Conservation (phyloP, 495 filamentous ascomycete genomes). For the Penicillium flavigenum region DNA sequence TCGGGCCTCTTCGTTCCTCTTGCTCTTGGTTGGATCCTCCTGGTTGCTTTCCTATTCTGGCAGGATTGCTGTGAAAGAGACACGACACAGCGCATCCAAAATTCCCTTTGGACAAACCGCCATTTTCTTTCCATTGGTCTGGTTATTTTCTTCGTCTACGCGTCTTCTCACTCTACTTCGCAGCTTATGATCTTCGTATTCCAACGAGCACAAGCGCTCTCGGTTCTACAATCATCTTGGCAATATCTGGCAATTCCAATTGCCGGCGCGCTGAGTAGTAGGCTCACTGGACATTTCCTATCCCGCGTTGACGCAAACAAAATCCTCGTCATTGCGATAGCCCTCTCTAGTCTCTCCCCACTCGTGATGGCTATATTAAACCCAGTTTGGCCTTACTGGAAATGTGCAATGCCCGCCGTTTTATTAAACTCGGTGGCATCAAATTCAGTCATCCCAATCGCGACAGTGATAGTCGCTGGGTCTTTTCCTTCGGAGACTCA, state of each 20-base stretch:
- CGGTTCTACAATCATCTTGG: constrained; percentile 39
- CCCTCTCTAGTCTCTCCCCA: constrained; percentile 20
- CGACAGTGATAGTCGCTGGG: constrained; percentile 49
- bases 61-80: constrained; percentile 43
- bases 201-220: constrained; percentile 48
- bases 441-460: constrained; percentile 53
- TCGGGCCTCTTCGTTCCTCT: constrained; percentile 39
- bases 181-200: constrained; percentile 52
- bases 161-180: constrained; percentile 49
- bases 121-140: constrained; percentile 51
- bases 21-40: constrained; percentile 37
- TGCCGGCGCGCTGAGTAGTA: constrained; percentile 23
- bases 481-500: constrained; percentile 26
- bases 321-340: constrained; percentile 20
- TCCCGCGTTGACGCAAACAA: constrained; percentile 21
- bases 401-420: constrained; percentile 24
- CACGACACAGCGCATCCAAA: constrained; percentile 45
- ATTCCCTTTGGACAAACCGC: constrained; percentile 51
- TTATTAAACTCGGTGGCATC: constrained; percentile 37
- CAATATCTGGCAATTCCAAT: constrained; percentile 31
- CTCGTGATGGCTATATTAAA: constrained; percentile 32
- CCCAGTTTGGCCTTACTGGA: constrained; percentile 29
- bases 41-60: constrained; percentile 48
- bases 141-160: constrained; percentile 53
- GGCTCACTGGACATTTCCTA: constrained; percentile 23